Percentiles rank a stretch among this genome's conserved stretches.
phyloP scores from a whole-genome alignment of 139 green algal genomes.

The Dunaliella sp. region DNA sequence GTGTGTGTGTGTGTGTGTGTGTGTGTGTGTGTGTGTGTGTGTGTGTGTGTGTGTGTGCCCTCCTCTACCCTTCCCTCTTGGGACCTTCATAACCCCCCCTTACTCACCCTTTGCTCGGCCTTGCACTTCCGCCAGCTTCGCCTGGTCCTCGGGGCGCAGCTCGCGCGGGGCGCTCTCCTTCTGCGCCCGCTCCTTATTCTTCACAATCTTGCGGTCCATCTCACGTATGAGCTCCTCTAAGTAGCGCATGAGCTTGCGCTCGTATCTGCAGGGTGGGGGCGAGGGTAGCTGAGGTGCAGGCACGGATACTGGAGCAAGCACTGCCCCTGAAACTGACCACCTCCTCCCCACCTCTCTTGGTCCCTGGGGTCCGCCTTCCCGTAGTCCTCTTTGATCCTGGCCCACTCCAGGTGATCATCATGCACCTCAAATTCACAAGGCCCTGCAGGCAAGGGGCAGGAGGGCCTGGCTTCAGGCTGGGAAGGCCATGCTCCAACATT shows the following conservation, averaged over 20 bases:
- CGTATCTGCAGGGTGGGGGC: slow-evolving; percentile 75
- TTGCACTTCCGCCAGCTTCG: slow-evolving; percentile 60
- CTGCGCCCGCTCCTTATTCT: slow-evolving; percentile 70
- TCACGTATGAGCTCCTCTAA: slow-evolving; percentile 72
- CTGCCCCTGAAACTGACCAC: background rate
- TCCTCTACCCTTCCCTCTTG: background rate
- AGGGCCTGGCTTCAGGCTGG: background rate
- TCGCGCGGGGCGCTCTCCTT: slow-evolving; percentile 60
- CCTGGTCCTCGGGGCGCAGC: slow-evolving; percentile 57
- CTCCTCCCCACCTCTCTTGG: slow-evolving; percentile 43
- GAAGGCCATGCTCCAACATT: background rate
- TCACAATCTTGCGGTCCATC: slow-evolving; percentile 84
- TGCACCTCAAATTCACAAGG: slow-evolving; percentile 72
- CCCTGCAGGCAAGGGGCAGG: slow-evolving; percentile 40
- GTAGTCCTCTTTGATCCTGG: slow-evolving; percentile 56
- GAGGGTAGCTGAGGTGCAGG: background rate
- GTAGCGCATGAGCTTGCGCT: slow-evolving; percentile 63
- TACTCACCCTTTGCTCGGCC: slow-evolving; percentile 45
- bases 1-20: slow-evolving; percentile 17
- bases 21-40: slow-evolving; percentile 15
- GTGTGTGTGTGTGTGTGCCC: slow-evolving; percentile 5
- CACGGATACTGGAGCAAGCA: background rate
- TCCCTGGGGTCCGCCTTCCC: slow-evolving; percentile 57
- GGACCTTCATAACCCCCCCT: too few relatives aligned
- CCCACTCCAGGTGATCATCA: slow-evolving; percentile 75